Evolutionary conservation across 768 basidiomycete species (phyloP).

Genomic region (Pleurotus ostreatus): DNA sequence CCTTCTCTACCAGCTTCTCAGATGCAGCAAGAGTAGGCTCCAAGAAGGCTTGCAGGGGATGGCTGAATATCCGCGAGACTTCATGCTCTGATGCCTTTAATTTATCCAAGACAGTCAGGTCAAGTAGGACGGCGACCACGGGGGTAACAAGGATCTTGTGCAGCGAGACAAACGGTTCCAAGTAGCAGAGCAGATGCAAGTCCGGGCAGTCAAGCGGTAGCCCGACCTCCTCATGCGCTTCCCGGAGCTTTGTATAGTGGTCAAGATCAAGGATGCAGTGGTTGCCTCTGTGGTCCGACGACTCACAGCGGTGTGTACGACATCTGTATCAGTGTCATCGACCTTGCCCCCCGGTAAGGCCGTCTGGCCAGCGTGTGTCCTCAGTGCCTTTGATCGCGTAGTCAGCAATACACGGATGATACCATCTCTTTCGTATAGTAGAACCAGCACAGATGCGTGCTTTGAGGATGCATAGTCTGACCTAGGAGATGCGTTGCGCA

Average conservation of each 20-base stretch:
- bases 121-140: conserved; percentile 66
- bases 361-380: conserved; percentile 78
- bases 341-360: conserved; percentile 81
- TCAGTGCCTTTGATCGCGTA: conserved; percentile 72
- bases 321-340: conserved; percentile 59
- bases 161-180: conserved; percentile 69
- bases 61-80: conserved; percentile 76
- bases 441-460: conserved; percentile 74
- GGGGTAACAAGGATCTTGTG: conserved; percentile 72
- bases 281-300: neutral
- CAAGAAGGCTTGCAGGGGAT: conserved; percentile 71
- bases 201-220: conserved; percentile 55
- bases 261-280: neutral
- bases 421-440: conserved; percentile 70
- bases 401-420: conserved; percentile 76
- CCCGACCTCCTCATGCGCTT: conserved; percentile 83
- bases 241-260: conserved; percentile 33
- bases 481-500: neutral
- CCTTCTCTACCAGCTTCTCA: conserved; percentile 49
- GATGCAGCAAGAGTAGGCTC: conserved; percentile 49
- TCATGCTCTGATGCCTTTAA: conserved; percentile 60
- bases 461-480: conserved; percentile 23
- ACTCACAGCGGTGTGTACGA: conserved; percentile 74
- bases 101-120: conserved; percentile 42
- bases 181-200: conserved; percentile 54